These are phyloP conservation scores for Saccharomyces pastorianus DNA, from an alignment of 1,139 yeast genomes.

Conservation along the genomic window DNA sequence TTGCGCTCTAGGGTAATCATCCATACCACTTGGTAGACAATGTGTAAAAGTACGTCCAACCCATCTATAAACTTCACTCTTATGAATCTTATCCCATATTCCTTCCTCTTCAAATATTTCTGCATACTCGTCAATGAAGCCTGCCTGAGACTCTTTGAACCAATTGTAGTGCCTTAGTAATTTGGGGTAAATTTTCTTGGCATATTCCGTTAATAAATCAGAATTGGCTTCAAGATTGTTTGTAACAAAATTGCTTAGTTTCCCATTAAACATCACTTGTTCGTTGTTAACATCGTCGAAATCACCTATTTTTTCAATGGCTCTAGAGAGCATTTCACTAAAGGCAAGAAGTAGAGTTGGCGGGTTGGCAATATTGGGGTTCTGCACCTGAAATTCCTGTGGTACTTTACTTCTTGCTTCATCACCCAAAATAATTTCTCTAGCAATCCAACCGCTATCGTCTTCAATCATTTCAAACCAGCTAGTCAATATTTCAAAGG, in stretches of 20 bases:
- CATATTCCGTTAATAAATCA: constrained; percentile 52
- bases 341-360: constrained; percentile 85
- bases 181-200: constrained; percentile 64
- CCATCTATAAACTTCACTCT: constrained; percentile 80
- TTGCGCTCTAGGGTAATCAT: constrained; percentile 85
- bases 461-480: constrained; percentile 90
- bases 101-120: constrained; percentile 23
- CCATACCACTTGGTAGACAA: constrained; percentile 88
- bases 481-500: constrained; percentile 69
- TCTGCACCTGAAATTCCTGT: constrained; percentile 72
- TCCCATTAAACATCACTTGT: constrained; percentile 7
- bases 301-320: constrained; percentile 24
- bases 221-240: constrained; percentile 46
- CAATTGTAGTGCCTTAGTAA: constrained; percentile 72
- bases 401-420: constrained; percentile 91
- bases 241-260: constrained; percentile 19
- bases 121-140: constrained; percentile 54
- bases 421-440: constrained; percentile 88
- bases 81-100: constrained; percentile 33
- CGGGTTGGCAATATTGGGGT: constrained; percentile 89
- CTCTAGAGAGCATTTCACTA: constrained; percentile 53
- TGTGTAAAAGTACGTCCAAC: constrained; percentile 81
- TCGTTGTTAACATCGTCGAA: constrained; percentile 5
- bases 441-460: constrained; percentile 90
- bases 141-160: constrained; percentile 77